phyloP scores from a whole-genome alignment of 2,329 filamentous ascomycete species.

The Pseudogymnoascus pannorum region DNA sequence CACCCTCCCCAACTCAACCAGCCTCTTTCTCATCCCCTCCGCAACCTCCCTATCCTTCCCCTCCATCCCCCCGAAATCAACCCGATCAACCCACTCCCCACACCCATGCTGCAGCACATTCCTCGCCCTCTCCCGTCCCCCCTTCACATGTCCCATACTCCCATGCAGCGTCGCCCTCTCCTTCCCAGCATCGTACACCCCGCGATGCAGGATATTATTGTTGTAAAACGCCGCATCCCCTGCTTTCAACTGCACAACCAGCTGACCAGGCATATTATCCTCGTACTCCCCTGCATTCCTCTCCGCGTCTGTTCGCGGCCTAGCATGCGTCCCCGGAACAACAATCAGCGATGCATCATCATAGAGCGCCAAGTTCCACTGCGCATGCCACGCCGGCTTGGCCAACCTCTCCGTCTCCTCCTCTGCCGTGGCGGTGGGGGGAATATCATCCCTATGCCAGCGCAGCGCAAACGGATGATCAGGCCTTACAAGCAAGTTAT shows the following conservation, averaged over 20 bases:
- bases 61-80: conserved; percentile 45
- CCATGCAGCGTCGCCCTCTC: conserved; percentile 68
- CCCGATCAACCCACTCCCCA: conserved; percentile 54
- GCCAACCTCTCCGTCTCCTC: conserved; percentile 59
- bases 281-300: conserved; percentile 60
- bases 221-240: conserved; percentile 85
- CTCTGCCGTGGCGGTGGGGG: conserved; percentile 53
- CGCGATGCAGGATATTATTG: conserved; percentile 77
- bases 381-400: conserved; percentile 63
- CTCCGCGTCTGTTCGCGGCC: conserved; percentile 64
- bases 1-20: conserved; percentile 55
- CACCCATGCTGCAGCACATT: conserved; percentile 73
- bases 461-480: conserved; percentile 63
- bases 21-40: conserved; percentile 54
- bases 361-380: conserved; percentile 81
- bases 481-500: conserved; percentile 76
- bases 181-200: conserved; percentile 50
- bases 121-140: conserved; percentile 50
- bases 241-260: conserved; percentile 57
- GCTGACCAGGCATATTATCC: conserved; percentile 51
- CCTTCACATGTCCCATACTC: conserved; percentile 55
- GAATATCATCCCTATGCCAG: conserved; percentile 83
- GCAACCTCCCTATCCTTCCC: conserved; percentile 43
- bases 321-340: conserved; percentile 67
- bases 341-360: conserved; percentile 68